Percentiles rank a stretch among this genome's conserved stretches.
These are phyloP conservation scores for Brettanomyces naardenensis DNA, from an alignment of 805 yeast species.

Conservation along the genomic window DNA sequence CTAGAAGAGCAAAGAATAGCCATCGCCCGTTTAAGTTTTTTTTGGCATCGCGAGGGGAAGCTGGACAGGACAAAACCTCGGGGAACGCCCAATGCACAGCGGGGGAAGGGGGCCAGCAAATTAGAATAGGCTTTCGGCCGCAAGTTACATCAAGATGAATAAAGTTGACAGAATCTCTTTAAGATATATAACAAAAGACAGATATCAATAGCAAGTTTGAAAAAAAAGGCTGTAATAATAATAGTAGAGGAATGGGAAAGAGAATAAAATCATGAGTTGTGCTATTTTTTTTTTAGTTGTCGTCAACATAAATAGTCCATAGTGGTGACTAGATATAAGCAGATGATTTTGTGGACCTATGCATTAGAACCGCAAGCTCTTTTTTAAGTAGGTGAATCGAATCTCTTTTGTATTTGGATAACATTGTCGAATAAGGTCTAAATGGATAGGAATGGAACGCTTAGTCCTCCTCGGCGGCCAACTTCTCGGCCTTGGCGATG, in stretches of 20 bases:
- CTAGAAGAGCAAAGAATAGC: background rate
- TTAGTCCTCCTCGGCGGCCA: slow-evolving; percentile 87
- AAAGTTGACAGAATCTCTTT: no score
- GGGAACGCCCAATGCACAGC: no score
- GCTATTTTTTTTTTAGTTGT: background rate
- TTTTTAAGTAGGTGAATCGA: no score
- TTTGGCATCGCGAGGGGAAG: no score
- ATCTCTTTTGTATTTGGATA: no score
- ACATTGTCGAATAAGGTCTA: no score
- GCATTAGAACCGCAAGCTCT: background rate
- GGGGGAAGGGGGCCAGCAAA: no score
- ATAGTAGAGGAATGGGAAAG: background rate
- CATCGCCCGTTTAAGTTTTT: no score
- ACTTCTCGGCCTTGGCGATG: slow-evolving; percentile 96
- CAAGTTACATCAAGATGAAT: no score
- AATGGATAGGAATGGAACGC: no score
- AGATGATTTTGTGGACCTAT: background rate
- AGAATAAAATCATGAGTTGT: background rate
- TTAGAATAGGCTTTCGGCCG: no score
- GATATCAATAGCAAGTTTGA: background rate
- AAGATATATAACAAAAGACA: background rate
- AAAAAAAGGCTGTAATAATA: background rate
- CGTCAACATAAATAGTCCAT: background rate
- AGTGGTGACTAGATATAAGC: background rate
- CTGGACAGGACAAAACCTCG: no score